phyloP scores from a whole-genome alignment of 331 rosid species.

The Cydonia oblonga region DNA sequence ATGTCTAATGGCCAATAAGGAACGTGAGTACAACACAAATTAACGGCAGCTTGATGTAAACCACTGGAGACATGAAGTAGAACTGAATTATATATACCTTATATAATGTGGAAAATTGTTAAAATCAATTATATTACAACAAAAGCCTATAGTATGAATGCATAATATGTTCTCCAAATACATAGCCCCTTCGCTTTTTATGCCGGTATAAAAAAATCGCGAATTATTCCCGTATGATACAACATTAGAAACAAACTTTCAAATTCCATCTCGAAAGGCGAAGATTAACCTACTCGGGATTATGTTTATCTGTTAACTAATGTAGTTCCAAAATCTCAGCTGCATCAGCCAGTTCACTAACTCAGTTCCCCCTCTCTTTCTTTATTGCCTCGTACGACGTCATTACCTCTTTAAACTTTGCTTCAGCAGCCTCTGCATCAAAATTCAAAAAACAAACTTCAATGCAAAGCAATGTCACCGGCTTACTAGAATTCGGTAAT shows the following conservation, averaged over 20 bases:
- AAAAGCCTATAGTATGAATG: too few species aligned
- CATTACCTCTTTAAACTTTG: conserved; percentile 92
- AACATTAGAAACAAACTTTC: conserved; percentile 6
- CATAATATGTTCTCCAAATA: background rate
- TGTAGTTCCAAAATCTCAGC: background rate
- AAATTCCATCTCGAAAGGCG: background rate
- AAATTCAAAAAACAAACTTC: conserved; percentile 7
- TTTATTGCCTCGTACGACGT: conserved; percentile 85
- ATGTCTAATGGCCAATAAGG: too few species aligned
- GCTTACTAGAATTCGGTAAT: conserved; percentile 1
- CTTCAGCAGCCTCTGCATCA: conserved; percentile 76
- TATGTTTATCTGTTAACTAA: conserved; percentile 1
- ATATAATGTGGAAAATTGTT: conserved; percentile 1
- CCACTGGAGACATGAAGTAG: background rate
- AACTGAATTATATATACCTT: background rate
- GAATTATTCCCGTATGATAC: conserved; percentile 4
- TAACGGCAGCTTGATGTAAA: background rate
- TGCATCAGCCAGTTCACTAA: conserved; percentile 6
- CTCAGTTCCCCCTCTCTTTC: conserved; percentile 44
- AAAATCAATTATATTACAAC: background rate
- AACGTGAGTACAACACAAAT: too few species aligned
- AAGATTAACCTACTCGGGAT: conserved; percentile 13
- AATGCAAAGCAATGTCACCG: background rate
- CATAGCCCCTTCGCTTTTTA: background rate
- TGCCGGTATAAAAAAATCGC: background rate